phyloP scores from a whole-genome alignment of 257 asterid species.

The Linderniella brevidens region DNA sequence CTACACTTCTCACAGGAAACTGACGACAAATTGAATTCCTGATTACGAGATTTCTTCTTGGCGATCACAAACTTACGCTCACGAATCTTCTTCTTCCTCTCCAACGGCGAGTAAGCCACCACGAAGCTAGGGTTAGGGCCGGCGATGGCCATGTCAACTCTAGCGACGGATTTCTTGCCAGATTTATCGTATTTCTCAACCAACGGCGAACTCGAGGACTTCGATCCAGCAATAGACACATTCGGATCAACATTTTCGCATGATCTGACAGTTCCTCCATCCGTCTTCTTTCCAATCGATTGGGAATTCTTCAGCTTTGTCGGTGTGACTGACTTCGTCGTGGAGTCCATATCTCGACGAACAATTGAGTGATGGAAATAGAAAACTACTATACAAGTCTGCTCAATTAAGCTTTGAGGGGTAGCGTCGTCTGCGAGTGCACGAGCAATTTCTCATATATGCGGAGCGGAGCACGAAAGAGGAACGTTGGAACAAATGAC shows the following conservation, averaged over 20 bases:
- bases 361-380: too few relatives aligned
- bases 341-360: too few relatives aligned
- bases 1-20: constrained; percentile 41
- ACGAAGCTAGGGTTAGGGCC: constrained; percentile 8
- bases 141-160: too few relatives aligned
- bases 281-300: constrained; percentile 21
- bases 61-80: constrained; percentile 58
- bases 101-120: constrained; percentile 24
- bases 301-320: constrained; percentile 12
- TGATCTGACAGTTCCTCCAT: constrained; percentile 8
- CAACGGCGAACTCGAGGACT: constrained; percentile 24
- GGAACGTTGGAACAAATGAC: too few relatives aligned
- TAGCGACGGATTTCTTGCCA: neutral
- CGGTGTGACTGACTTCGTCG: constrained; percentile 13
- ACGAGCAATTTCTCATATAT: too few relatives aligned
- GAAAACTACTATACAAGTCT: too few relatives aligned
- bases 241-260: constrained; percentile 55
- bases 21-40: constrained; percentile 12
- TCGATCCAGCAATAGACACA: constrained; percentile 26
- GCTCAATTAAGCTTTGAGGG: too few relatives aligned
- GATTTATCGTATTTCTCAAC: constrained; percentile 30
- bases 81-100: constrained; percentile 41
- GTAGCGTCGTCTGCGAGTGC: too few relatives aligned
- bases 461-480: too few relatives aligned
- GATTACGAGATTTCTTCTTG: constrained; percentile 34